Evolutionary conservation across 257 asterid genomes (phyloP).

Genomic region (Prunella vulgaris): DNA sequence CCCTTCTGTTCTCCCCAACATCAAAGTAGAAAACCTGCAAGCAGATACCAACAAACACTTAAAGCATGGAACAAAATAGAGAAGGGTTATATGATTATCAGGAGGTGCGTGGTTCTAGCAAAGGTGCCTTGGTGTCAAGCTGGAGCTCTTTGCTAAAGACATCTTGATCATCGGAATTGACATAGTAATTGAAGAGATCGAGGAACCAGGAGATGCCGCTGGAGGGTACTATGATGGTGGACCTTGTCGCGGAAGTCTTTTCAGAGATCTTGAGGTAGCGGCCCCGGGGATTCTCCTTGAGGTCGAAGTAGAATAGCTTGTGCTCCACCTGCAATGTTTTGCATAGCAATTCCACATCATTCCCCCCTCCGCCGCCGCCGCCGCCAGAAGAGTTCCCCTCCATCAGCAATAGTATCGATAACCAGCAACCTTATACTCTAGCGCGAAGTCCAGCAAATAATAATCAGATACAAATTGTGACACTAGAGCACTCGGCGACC

Average conservation of each 20-base stretch:
- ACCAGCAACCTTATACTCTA: constrained; percentile 11
- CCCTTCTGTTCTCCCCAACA: constrained; percentile 94
- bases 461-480: not conserved
- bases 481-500: not conserved
- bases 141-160: constrained; percentile 88
- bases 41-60: constrained; percentile 11
- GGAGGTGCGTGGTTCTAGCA: constrained; percentile 8
- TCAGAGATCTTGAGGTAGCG: constrained; percentile 93
- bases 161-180: constrained; percentile 75
- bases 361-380: constrained; percentile 66
- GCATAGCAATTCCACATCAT: constrained; percentile 79
- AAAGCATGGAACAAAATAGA: not conserved
- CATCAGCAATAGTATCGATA: constrained; percentile 31
- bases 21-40: constrained; percentile 90
- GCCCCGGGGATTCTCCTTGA: constrained; percentile 97
- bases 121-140: constrained; percentile 81
- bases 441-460: constrained; percentile 10
- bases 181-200: constrained; percentile 94
- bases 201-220: constrained; percentile 97
- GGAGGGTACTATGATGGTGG: constrained; percentile 90
- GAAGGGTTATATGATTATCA: not conserved
- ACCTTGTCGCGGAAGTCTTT: constrained; percentile 94
- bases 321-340: constrained; percentile 95
- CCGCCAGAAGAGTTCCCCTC: constrained; percentile 66
- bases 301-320: constrained; percentile 94